Evolutionary conservation across 371 early-diverging fungal genomes (phyloP).

Genomic region (Aphelidium insulamus): DNA sequence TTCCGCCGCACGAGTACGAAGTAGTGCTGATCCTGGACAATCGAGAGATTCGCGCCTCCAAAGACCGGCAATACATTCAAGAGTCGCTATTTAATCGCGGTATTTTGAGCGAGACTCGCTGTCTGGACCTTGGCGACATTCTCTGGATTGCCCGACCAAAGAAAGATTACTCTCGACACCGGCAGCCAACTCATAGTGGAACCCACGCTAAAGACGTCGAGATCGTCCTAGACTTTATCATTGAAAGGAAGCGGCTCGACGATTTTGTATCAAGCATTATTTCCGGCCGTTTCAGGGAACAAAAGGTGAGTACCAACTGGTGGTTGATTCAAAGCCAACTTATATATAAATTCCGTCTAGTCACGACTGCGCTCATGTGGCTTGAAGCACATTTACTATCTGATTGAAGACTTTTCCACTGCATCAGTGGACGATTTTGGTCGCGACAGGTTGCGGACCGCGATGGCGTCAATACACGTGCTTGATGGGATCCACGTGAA

Average conservation of each 20-base stretch:
- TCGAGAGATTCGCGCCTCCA: conserved; percentile 45
- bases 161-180: conserved; percentile 1
- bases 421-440: conserved; percentile 25
- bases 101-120: conserved; percentile 24
- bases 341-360: conserved; percentile 8
- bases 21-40: conserved; percentile 51
- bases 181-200: too few relatives aligned
- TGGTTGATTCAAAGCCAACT: not conserved
- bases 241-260: conserved; percentile 85
- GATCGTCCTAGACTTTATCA: conserved; percentile 53
- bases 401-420: conserved; percentile 49
- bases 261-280: conserved; percentile 79
- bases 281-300: conserved; percentile 86
- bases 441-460: conserved; percentile 31
- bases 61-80: conserved; percentile 47
- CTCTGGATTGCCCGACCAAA: conserved; percentile 59
- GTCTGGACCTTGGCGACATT: conserved; percentile 64
- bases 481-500: conserved; percentile 50
- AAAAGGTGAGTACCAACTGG: conserved; percentile 36
- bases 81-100: conserved; percentile 29
- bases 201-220: conserved; percentile 22
- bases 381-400: conserved; percentile 44
- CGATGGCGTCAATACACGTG: conserved; percentile 39
- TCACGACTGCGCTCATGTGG: conserved; percentile 43
- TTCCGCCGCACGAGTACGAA: conserved; percentile 35